Evolutionary conservation across 257 asterid species (phyloP).

Genomic region (Hygrophila difformis): DNA sequence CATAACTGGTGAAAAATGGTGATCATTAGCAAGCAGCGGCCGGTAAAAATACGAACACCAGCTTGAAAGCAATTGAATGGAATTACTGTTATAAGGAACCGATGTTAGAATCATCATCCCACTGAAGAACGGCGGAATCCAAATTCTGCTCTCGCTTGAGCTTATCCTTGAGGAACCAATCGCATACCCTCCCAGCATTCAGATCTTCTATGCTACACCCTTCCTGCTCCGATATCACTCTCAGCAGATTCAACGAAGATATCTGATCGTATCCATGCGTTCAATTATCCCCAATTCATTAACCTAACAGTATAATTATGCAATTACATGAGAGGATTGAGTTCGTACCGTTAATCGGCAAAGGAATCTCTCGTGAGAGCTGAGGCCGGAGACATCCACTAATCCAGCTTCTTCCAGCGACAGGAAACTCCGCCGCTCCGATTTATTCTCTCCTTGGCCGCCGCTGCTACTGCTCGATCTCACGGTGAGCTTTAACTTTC

Average conservation of each 20-base stretch:
- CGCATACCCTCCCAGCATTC: constrained; percentile 73
- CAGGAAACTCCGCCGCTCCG: constrained; percentile 40
- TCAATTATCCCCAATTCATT: neutral
- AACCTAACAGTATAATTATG: neutral
- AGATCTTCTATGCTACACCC: constrained; percentile 70
- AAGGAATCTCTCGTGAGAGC: constrained; percentile 69
- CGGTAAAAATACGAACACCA: no score
- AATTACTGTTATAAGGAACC: no score
- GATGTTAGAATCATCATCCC: constrained; percentile 87
- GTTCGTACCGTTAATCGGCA: constrained; percentile 70
- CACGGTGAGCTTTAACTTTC: constrained; percentile 7
- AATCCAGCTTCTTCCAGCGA: constrained; percentile 76
- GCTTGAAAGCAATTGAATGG: no score
- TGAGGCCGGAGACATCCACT: constrained; percentile 74
- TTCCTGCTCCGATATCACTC: constrained; percentile 76
- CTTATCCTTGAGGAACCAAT: constrained; percentile 78
- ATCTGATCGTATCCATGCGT: constrained; percentile 28
- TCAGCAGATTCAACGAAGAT: constrained; percentile 65
- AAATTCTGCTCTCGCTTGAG: constrained; percentile 65
- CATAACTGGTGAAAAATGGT: no score
- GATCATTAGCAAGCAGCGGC: no score
- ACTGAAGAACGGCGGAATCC: constrained; percentile 57
- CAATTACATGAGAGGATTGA: neutral
- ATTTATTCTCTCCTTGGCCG: constrained; percentile 27
- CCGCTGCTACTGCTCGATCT: constrained; percentile 20